Evolutionary conservation across 345 rosid species (phyloP).

Genomic region (Mallotus nudiflorus): DNA sequence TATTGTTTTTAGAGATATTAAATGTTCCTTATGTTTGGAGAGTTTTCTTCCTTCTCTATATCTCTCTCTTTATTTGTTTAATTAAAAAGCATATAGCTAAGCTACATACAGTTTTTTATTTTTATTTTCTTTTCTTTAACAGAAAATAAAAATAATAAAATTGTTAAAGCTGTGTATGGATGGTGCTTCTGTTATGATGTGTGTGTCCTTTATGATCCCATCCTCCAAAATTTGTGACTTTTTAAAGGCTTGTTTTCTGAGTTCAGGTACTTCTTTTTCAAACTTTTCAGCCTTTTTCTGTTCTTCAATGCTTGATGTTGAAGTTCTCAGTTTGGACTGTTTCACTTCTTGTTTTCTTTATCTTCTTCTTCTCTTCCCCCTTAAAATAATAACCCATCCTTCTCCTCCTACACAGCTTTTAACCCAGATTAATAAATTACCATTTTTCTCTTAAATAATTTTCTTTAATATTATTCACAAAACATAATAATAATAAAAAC

Average conservation of each 20-base stretch:
- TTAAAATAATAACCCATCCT: not conserved
- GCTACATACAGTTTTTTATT: too few species aligned
- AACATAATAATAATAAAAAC: conserved; percentile 23
- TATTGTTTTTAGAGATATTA: not conserved
- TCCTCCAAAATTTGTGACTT: conserved; percentile 30
- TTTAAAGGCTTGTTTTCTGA: conserved; percentile 27
- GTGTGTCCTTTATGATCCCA: conserved; percentile 14
- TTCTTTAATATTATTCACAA: conserved; percentile 20
- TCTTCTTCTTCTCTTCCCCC: conserved; percentile 5
- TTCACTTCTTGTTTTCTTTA: conserved; percentile 28
- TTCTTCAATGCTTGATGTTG: conserved; percentile 49
- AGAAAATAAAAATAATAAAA: not conserved
- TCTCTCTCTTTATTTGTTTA: too few species aligned
- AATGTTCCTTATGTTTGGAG: too few species aligned
- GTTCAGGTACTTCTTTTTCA: conserved; percentile 34
- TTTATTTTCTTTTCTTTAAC: too few species aligned
- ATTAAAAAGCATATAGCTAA: too few species aligned
- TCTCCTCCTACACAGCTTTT: not conserved
- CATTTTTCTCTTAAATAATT: conserved; percentile 6
- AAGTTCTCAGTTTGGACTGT: conserved; percentile 53
- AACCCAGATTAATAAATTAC: not conserved
- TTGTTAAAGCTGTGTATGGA: conserved; percentile 12
- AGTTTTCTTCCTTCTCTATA: not conserved
- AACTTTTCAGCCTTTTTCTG: conserved; percentile 46
- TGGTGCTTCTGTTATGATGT: conserved; percentile 22